Evolutionary conservation across 2,329 filamentous ascomycete species (phyloP), one percentile per base, ranked within the genome.

Genomic region (Aspergillus caelatus): DNA sequence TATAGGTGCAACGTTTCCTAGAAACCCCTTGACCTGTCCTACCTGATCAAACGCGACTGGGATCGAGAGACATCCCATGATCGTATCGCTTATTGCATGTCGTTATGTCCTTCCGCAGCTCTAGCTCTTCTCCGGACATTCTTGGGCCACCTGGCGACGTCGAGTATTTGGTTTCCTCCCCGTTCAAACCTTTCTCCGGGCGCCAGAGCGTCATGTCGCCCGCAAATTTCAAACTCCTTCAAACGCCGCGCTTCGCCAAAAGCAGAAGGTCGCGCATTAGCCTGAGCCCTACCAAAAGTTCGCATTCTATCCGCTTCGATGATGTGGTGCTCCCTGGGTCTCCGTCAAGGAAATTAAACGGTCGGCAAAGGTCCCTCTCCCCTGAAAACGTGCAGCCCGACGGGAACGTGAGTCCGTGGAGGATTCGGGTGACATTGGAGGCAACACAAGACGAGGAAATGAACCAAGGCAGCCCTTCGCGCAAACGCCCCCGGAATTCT

Each of bases 371-470:
- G 46, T 74, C 76, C 6, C 58, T 75, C 39, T 80, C 79, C 16
- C 79, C 78, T 14, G 73, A 77, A n/a, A 80, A 79, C 53, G 62
- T 70, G 2, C 72, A 73, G 50, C 68, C 72, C 12, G 78, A 79
- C 10, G 77, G 75, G 9, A 80, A 80, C 70, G 69, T 79, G 16
- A 83, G 80, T 66, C 81, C 81, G 32, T 82, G 81, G 81, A 78
- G 80, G 61, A 82, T 83, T 62, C 75, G 79, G 52, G 80, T 83
- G 28, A 83, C 81, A 0, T 76, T 83, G 41, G 80, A 83, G 69
- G 81, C 81, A 23, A 80, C 80, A 50, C 79, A 83, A 58, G 79
- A 81, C 43, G 78, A 77, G 36, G 75, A 74, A 41, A 68, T 73
- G 45, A 72, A 76, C 54, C 65, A 72, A 50, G 71, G 62, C 23